Evolutionary conservation across 1,139 yeast species (phyloP).

Genomic region (Casaregolazyma lundiana): DNA sequence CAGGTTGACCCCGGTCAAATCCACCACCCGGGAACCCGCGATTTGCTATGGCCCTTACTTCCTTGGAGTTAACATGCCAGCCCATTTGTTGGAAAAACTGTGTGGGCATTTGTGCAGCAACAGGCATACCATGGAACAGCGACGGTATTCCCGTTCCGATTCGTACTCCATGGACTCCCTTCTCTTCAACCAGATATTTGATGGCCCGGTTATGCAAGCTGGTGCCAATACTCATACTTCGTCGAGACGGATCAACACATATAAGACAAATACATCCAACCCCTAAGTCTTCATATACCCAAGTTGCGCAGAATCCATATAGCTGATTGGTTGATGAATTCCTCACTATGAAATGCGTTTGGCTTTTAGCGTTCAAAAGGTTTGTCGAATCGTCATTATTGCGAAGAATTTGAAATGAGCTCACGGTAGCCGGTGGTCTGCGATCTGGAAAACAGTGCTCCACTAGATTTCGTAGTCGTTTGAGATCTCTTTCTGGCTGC

Average conservation of each 20-base stretch:
- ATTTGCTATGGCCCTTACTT: conserved; percentile 18
- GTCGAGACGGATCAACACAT: conserved; percentile 52
- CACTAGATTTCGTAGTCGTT: conserved; percentile 44
- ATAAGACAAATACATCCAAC: conserved; percentile 48
- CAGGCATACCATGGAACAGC: conserved; percentile 39
- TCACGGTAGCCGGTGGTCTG: conserved; percentile 25
- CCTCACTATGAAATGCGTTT: conserved; percentile 53
- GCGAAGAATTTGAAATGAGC: conserved; percentile 23
- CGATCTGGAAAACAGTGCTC: conserved; percentile 31
- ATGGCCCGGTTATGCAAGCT: conserved; percentile 54
- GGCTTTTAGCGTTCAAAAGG: conserved; percentile 11
- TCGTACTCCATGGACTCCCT: conserved; percentile 40
- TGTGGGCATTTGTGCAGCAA: conserved; percentile 12
- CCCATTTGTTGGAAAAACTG: conserved; percentile 31
- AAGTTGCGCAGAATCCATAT: conserved; percentile 56
- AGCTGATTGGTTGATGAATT: conserved; percentile 54
- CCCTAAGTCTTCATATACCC: conserved; percentile 40
- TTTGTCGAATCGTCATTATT: conserved; percentile 4
- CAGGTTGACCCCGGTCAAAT: not conserved
- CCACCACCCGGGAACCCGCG: conserved; percentile 3
- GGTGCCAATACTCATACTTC: conserved; percentile 56
- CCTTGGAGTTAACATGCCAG: conserved; percentile 26
- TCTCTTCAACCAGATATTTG: conserved; percentile 46
- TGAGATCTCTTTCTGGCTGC: conserved; percentile 49
- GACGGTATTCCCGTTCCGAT: conserved; percentile 55